Conservation (phyloP, 75 land plant genomes). For the Sequoiadendron giganteum region DNA sequence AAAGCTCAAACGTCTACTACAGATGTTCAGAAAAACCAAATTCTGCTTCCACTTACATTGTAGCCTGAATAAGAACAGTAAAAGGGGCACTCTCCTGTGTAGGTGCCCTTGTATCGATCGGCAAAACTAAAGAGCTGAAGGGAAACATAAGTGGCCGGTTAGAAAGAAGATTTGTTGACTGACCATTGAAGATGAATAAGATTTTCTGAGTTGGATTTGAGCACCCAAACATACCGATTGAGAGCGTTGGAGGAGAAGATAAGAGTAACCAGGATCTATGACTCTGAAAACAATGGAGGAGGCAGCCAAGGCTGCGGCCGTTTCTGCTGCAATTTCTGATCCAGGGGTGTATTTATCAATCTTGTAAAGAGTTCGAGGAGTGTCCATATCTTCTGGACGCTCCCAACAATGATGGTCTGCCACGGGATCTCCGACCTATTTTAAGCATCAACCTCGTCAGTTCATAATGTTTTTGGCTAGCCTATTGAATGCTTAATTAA, state of each 20-base stretch:
- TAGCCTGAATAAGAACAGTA: too few species aligned
- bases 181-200: too few species aligned
- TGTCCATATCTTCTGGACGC: conserved; percentile 46
- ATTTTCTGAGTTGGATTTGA: too few species aligned
- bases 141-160: too few species aligned
- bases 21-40: too few species aligned
- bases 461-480: background rate
- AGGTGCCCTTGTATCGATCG: too few species aligned
- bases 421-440: conserved; percentile 37
- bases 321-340: conserved; percentile 58
- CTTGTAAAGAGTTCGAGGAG: conserved; percentile 32
- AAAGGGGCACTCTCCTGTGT: too few species aligned
- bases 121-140: too few species aligned
- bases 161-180: too few species aligned
- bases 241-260: conserved; percentile 60
- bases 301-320: conserved; percentile 87
- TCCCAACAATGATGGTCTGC: conserved; percentile 46
- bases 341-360: conserved; percentile 25
- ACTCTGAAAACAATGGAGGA: conserved; percentile 68
- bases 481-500: background rate
- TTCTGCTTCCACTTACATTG: too few species aligned
- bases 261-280: conserved; percentile 42
- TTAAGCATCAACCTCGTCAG: background rate
- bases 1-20: too few species aligned
- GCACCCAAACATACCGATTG: conserved; percentile 32